These are phyloP conservation scores for Rhododendron ferrugineum DNA, from an alignment of 148 eudicot genomes.

Conservation along the genomic window DNA sequence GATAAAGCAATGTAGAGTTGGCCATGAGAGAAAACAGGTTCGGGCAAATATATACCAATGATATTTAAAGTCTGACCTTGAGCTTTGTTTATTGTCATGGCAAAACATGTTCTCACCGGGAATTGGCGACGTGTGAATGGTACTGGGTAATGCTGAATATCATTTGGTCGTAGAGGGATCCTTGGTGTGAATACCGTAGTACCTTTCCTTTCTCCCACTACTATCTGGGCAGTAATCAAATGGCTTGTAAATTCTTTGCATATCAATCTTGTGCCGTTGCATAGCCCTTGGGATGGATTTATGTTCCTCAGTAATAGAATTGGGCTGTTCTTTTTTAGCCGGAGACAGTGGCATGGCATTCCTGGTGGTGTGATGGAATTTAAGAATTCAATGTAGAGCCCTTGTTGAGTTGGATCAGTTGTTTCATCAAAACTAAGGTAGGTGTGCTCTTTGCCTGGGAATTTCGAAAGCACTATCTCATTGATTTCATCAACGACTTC, in stretches of 20 bases:
- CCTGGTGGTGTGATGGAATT: too few species aligned
- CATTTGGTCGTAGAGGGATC: neutral
- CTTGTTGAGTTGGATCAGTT: neutral
- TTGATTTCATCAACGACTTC: too few species aligned
- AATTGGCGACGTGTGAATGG: neutral
- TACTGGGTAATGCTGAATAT: neutral
- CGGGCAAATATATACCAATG: neutral
- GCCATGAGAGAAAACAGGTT: neutral
- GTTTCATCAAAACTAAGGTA: neutral
- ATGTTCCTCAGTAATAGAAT: neutral
- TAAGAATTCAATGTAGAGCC: too few species aligned
- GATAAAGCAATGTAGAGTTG: neutral
- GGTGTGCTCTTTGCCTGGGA: too few species aligned
- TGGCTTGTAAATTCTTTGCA: neutral
- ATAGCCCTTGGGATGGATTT: neutral
- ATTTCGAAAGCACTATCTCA: neutral
- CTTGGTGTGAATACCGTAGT: neutral
- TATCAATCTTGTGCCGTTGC: neutral
- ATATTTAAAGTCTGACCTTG: neutral
- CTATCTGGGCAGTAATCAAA: neutral
- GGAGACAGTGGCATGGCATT: too few species aligned
- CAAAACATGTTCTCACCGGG: neutral
- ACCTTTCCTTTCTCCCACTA: neutral
- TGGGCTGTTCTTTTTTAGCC: neutral
- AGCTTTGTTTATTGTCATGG: neutral